Base-by-base conservation (phyloP, 441 rosid species). In the Pelargonium cotyledonis region DNA sequence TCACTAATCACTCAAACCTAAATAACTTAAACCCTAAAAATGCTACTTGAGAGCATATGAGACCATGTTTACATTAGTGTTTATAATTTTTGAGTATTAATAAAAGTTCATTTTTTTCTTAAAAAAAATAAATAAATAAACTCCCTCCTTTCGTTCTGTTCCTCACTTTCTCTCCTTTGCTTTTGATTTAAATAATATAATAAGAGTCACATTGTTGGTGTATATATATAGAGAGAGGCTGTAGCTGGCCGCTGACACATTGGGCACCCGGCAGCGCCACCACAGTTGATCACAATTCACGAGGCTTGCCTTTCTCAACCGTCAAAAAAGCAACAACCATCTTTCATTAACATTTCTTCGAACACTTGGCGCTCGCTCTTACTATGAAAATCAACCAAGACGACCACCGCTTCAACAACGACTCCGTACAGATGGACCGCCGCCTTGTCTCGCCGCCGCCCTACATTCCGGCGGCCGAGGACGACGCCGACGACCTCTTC, bases 401-500 rank as follows among this genome's bases (percentile, higher is more conserved):
- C 15, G 55, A 49, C 14, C 14, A 46, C 12, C 51, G 26, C 26
- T 23, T 46, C 51, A 46, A 10, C 53, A 14, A 1, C 53, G 53
- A 9, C 53, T n/a, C 53, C 53, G 11, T 46, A 2, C 12, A 81
- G 64, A 85, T 85, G 3, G 76, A 66, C 75, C 72, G 75, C 72
- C 79, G 76, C 77, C 65, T 53, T 10, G 44, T 72, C 31, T 60
- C 82, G 2, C 26, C 78, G 41, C 11, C 73, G 44, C 49, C 73
- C 2, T 12, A 69, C 9, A 19, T 73, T 16, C 81, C 77, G 7
- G 60, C 76, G 67, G 21, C 81, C 70, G 87, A 77, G 0, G 92
- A 81, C 6, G 88, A 85, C 14, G 68, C 26, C 0, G 77, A 73
- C 38, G 18, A 9, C 65, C 80, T 51, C 77, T 70, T 84, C 73